These are phyloP conservation scores for Dactylellina leptospora DNA, from an alignment of 2,329 filamentous ascomycete genomes.

Conservation along the genomic window DNA sequence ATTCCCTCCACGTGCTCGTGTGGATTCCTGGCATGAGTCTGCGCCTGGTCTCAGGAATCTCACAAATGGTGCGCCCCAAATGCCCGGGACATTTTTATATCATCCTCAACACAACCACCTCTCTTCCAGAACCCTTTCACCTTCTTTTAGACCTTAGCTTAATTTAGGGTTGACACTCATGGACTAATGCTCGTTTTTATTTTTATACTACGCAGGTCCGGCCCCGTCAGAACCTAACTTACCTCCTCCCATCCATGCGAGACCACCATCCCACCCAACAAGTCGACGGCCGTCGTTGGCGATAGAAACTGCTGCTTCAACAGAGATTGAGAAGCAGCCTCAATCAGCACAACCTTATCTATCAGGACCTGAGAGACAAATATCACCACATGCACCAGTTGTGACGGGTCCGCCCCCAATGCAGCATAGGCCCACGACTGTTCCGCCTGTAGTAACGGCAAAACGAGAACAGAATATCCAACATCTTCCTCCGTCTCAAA, in stretches of 20 bases:
- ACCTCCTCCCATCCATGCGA: slow-evolving; percentile 52
- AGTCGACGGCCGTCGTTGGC: slow-evolving; percentile 49
- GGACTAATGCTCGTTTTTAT: slow-evolving; percentile 45
- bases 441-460: slow-evolving; percentile 52
- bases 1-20: slow-evolving; percentile 51
- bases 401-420: slow-evolving; percentile 47
- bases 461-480: slow-evolving; percentile 50
- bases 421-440: slow-evolving; percentile 53
- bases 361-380: slow-evolving; percentile 40
- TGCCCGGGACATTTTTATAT: slow-evolving; percentile 49
- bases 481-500: slow-evolving; percentile 45
- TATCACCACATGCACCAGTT: slow-evolving; percentile 48
- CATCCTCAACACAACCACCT: slow-evolving; percentile 52
- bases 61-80: slow-evolving; percentile 52
- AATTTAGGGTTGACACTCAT: slow-evolving; percentile 41
- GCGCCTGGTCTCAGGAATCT: slow-evolving; percentile 50
- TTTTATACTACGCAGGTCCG: slow-evolving; percentile 50
- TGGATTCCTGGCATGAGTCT: slow-evolving; percentile 51
- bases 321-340: slow-evolving; percentile 41
- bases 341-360: slow-evolving; percentile 42
- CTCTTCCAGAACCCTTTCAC: slow-evolving; percentile 25
- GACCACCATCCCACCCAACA: slow-evolving; percentile 36
- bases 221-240: slow-evolving; percentile 42
- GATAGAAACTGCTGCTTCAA: slow-evolving; percentile 46
- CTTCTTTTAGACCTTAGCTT: slow-evolving; percentile 32